Conservation (phyloP, 139 green algal species). For the Haematococcus lacustris region DNA sequence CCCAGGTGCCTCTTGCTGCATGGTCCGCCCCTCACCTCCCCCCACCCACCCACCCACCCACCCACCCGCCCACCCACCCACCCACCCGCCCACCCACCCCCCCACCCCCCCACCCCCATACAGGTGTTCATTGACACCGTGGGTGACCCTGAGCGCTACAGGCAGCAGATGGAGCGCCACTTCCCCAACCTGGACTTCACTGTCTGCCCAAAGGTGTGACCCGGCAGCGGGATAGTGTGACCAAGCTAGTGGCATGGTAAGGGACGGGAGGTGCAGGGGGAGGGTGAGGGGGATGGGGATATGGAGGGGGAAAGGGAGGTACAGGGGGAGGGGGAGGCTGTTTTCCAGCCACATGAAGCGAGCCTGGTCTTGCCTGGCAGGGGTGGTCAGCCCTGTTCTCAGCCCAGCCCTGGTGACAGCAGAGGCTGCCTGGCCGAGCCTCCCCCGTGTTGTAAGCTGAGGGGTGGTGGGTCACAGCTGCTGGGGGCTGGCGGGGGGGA, state of each 20-base stretch:
- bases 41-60: too few relatives aligned
- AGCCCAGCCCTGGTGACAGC: too few relatives aligned
- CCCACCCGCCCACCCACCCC: not conserved
- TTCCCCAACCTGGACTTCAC: constrained; percentile 72
- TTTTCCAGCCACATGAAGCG: not conserved
- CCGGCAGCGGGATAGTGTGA: too few relatives aligned
- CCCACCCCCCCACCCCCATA: not conserved
- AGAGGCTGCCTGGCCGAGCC: too few relatives aligned
- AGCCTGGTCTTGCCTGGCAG: not conserved
- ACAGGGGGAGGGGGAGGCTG: not conserved
- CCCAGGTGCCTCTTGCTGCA: too few relatives aligned
- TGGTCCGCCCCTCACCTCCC: too few relatives aligned
- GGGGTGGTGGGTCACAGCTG: too few relatives aligned
- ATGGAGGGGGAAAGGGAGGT: not conserved
- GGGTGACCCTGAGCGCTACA: constrained; percentile 67
- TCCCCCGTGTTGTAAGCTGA: too few relatives aligned
- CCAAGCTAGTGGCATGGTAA: not conserved
- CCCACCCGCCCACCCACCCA: not conserved
- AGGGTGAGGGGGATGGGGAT: not conserved
- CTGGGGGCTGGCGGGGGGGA: too few relatives aligned
- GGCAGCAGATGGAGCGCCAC: constrained; percentile 21
- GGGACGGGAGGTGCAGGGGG: not conserved
- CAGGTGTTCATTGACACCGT: constrained; percentile 89
- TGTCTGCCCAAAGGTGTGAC: constrained; percentile 79
- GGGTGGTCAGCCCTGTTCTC: not conserved